These are phyloP conservation scores for Pyrenochaeta sp. DNA, from an alignment of 2,329 filamentous ascomycete species.

Conservation along the genomic window DNA sequence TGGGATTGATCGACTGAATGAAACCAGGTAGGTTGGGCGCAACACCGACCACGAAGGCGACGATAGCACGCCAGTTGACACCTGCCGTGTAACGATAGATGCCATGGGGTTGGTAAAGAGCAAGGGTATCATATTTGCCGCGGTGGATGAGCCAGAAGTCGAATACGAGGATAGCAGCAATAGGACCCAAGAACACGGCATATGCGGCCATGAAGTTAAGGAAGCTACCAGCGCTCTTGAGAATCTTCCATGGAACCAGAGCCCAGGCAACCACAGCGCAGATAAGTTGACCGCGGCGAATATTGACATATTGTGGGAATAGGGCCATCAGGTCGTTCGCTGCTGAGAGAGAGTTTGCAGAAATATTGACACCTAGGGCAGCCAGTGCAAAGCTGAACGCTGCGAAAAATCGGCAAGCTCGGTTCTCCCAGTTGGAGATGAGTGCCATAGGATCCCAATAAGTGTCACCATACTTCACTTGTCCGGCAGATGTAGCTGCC, in stretches of 20 bases:
- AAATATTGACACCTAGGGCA: conserved; percentile 61
- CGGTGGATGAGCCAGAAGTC: conserved; percentile 67
- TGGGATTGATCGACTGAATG: conserved; percentile 52
- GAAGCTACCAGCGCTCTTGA: conserved; percentile 51
- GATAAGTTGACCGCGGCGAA: conserved; percentile 58
- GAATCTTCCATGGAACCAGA: conserved; percentile 57
- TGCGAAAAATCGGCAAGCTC: conserved; percentile 51
- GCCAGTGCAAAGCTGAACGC: conserved; percentile 57
- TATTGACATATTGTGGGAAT: conserved; percentile 62
- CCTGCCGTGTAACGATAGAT: conserved; percentile 62
- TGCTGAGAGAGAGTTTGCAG: conserved; percentile 60
- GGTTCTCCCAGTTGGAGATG: conserved; percentile 47
- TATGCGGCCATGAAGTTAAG: conserved; percentile 71
- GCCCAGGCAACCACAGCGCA: conserved; percentile 54
- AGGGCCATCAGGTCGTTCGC: conserved; percentile 63
- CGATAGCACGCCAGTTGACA: conserved; percentile 66
- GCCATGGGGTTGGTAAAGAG: conserved; percentile 58
- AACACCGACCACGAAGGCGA: conserved; percentile 65
- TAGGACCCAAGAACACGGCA: conserved; percentile 70
- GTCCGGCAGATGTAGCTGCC: conserved; percentile 63
- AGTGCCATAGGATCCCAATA: conserved; percentile 55
- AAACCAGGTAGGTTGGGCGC: conserved; percentile 66
- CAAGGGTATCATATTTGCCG: conserved; percentile 59
- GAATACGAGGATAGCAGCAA: conserved; percentile 66
- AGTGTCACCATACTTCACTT: conserved; percentile 58